Percentiles rank a stretch among this genome's conserved stretches.
Evolutionary conservation across 768 basidiomycete species (phyloP).

Genomic region (Psilocybe tampanensis): DNA sequence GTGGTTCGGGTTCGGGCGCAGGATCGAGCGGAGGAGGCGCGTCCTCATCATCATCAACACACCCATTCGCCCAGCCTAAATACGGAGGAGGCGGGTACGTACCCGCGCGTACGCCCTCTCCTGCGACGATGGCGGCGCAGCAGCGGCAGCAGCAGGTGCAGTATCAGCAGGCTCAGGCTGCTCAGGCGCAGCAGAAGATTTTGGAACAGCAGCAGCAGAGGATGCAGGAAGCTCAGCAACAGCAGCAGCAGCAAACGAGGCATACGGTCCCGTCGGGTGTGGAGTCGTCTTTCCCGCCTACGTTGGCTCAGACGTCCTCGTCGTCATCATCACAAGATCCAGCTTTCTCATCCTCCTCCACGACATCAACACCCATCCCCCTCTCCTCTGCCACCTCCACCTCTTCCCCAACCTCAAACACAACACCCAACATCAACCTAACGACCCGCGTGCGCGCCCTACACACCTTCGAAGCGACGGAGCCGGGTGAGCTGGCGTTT

Average conservation of each 20-base stretch:
- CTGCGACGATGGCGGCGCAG: conserved; percentile 24
- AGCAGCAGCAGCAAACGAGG: conserved; percentile 19
- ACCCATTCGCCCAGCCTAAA: conserved; percentile 33
- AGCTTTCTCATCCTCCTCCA: conserved; percentile 8
- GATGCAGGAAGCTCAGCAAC: too few relatives aligned
- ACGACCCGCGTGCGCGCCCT: conserved; percentile 88
- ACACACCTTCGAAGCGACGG: conserved; percentile 86
- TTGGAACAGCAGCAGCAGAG: conserved; percentile 23
- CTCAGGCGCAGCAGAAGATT: conserved; percentile 23
- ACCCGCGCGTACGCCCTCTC: conserved; percentile 56
- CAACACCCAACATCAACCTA: conserved; percentile 48
- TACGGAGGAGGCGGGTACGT: conserved; percentile 55
- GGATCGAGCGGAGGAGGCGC: conserved; percentile 3
- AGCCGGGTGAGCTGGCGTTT: conserved; percentile 89
- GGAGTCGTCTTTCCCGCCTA: background rate
- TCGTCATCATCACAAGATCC: conserved; percentile 9
- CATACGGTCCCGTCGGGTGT: background rate
- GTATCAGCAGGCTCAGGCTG: conserved; percentile 19
- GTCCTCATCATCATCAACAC: conserved; percentile 13
- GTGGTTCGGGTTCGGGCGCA: conserved; percentile 16
- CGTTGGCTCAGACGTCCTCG: conserved; percentile 1
- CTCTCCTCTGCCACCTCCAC: conserved; percentile 14
- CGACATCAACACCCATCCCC: conserved; percentile 18
- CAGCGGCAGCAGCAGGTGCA: conserved; percentile 27
- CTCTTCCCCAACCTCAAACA: conserved; percentile 13